A percentile compares a stretch with the other conserved stretches of the same genome.
Evolutionary conservation across 306 rosid genomes (phyloP).

Genomic region (Corylus heterophylla): DNA sequence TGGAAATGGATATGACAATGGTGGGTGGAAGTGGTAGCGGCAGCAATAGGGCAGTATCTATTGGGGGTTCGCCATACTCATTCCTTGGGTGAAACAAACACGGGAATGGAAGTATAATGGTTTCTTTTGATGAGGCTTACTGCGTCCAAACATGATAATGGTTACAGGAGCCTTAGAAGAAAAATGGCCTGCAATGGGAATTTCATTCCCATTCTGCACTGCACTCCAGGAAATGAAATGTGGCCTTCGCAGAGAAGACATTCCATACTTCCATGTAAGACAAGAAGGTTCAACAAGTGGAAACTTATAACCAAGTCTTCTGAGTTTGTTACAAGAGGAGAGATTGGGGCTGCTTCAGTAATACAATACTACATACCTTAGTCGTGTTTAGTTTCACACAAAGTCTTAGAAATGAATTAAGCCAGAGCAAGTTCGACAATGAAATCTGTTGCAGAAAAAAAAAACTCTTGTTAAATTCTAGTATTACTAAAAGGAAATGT

Average conservation of each 20-base stretch:
- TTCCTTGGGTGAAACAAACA: not conserved
- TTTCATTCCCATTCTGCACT: not conserved
- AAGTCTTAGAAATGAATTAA: not conserved
- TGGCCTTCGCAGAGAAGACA: not conserved
- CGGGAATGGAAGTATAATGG: not conserved
- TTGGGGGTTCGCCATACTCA: not conserved
- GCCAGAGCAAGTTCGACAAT: not conserved
- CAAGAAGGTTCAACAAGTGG: conserved; percentile 2
- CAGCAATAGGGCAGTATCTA: not conserved
- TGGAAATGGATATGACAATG: not conserved
- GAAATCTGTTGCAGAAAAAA: not conserved
- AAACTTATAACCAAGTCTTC: not conserved
- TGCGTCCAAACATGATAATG: not conserved
- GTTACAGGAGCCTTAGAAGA: not conserved
- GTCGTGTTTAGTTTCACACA: not conserved
- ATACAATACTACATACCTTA: not conserved
- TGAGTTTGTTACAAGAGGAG: conserved; percentile 2
- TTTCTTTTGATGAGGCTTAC: not conserved
- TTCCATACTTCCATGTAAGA: not conserved
- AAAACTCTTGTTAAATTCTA: not conserved
- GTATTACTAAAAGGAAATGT: not conserved
- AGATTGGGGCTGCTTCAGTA: not conserved
- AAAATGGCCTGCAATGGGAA: not conserved
- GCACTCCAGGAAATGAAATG: not conserved
- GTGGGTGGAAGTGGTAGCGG: not conserved